Percentiles rank a stretch among this genome's conserved stretches.
Evolutionary conservation across 345 rosid species (phyloP).

Genomic region (Euphorbia tirucalli): DNA sequence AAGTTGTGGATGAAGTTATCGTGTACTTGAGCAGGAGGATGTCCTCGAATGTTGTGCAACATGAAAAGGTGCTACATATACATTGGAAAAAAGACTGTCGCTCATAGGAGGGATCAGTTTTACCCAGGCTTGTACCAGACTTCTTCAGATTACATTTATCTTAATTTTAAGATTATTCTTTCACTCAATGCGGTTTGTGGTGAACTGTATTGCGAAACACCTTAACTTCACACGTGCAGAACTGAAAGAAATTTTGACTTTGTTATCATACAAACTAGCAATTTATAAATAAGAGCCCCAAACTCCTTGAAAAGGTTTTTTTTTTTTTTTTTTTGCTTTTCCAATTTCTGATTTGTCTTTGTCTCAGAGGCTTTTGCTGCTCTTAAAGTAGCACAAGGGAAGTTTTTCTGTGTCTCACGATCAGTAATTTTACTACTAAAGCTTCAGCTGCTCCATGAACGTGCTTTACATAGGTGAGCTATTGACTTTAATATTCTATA

Average conservation of each 20-base stretch:
- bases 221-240: not conserved
- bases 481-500: slow-evolving; percentile 5
- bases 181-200: not conserved
- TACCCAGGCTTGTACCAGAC: not conserved
- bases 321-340: not conserved
- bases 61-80: not conserved
- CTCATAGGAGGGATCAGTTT: not conserved
- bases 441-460: slow-evolving; percentile 88
- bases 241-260: not conserved
- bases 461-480: slow-evolving; percentile 79
- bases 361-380: slow-evolving; percentile 82
- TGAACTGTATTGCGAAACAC: not conserved
- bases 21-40: not conserved
- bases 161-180: not conserved
- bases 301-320: not conserved
- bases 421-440: slow-evolving; percentile 72
- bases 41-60: not conserved
- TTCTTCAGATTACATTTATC: not conserved
- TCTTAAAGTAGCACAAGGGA: slow-evolving; percentile 74
- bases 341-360: slow-evolving; percentile 4
- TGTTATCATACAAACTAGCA: not conserved
- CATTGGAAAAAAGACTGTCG: not conserved
- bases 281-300: not conserved
- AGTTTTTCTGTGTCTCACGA: slow-evolving; percentile 69
- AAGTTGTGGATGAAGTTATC: not conserved